phyloP scores from a whole-genome alignment of 2,329 filamentous ascomycete genomes.

The Fusarium concolor region DNA sequence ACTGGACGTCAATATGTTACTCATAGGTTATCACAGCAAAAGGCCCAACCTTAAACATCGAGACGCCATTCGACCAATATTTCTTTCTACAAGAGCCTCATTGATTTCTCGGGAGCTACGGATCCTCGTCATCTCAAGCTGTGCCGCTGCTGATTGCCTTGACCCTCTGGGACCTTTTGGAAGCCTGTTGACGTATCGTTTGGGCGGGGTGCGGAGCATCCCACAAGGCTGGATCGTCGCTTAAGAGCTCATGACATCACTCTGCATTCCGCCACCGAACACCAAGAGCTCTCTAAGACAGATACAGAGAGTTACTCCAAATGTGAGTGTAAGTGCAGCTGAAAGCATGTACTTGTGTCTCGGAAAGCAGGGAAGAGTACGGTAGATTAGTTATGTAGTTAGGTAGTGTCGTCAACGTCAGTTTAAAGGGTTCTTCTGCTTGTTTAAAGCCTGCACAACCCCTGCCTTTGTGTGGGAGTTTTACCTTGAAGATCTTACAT shows the following conservation, averaged over 20 bases:
- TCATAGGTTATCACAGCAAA: neutral
- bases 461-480: conserved; percentile 31
- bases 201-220: conserved; percentile 37
- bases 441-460: conserved; percentile 43
- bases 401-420: conserved; percentile 42
- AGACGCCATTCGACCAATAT: conserved; percentile 8
- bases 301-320: conserved; percentile 26
- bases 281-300: conserved; percentile 9
- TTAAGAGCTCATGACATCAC: conserved; percentile 51
- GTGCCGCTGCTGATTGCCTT: neutral
- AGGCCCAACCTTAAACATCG: neutral
- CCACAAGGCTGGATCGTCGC: conserved; percentile 32
- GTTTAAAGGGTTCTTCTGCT: conserved; percentile 23
- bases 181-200: conserved; percentile 33
- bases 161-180: neutral
- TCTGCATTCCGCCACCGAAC: conserved; percentile 46
- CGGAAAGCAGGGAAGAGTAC: conserved; percentile 40
- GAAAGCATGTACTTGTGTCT: conserved; percentile 20
- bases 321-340: conserved; percentile 23
- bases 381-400: neutral
- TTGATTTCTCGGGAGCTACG: conserved; percentile 25
- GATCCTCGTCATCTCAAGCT: conserved; percentile 18
- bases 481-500: conserved; percentile 21
- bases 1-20: conserved; percentile 4
- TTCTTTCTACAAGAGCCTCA: conserved; percentile 1